Evolutionary conservation across 129 eudicot genomes (phyloP), one percentile per base, ranked within the genome.

Genomic region (Kitagawia praeruptora): DNA sequence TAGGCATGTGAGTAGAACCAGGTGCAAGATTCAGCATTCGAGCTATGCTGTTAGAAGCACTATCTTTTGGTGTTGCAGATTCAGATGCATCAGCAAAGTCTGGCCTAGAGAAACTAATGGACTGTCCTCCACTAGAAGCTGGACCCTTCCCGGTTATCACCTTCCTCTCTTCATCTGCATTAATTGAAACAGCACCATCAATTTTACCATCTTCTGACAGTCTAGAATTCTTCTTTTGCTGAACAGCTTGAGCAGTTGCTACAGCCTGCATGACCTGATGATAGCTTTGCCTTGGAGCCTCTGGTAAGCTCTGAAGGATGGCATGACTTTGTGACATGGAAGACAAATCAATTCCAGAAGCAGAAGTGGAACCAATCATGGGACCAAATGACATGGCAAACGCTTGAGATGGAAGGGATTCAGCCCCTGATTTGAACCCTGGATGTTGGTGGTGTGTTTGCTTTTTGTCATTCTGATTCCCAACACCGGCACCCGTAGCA

Each of bases 311-410:
- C 78, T 89, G 96, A 28, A 91, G 80, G 31, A 88, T 74, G 23
- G 97, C 89, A 39, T 88, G 93, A 78, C 80, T 93, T 28, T 87
- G 93, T 7, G 95, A 89, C 87, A 86, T 83, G 76, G 98, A 84
- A 15, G 97, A 75, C 11, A 90, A 58, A 70, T 89, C 91, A 56
- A 89, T 80, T 3, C 88, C 93, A 31, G 87, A 82, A 79, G 89
- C 85, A 78, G 89, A 14, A 45, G 77, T 78, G 40, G 93, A 76
- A 45, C 97, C 95, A 81, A 87, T 92, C 58, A 89, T 81, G 4
- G 96, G 85, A 82, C 92, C 93, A 84, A 95, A 95, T 31, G 97
- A 86, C 99, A 95, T 90, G 0, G 96, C 94, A 83, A 92, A 92
- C 38, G 96, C 66, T 66, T 88, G 93, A 75, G 96, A 88, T 5